These are phyloP conservation scores for Sclerotinia glacialis DNA, from an alignment of 2,329 filamentous ascomycete species.

Conservation along the genomic window DNA sequence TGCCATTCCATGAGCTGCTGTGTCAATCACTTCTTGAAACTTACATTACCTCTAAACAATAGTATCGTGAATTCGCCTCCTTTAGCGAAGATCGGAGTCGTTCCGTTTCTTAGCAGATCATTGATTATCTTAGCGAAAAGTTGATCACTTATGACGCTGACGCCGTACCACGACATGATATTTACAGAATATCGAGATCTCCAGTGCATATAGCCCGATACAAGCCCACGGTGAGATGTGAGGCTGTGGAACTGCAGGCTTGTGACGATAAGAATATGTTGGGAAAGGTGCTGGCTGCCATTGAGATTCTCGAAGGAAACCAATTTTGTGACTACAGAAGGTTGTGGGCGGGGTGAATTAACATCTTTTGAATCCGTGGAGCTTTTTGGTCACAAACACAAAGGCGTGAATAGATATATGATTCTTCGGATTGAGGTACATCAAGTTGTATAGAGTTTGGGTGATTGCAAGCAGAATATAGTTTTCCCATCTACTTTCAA, in stretches of 20 bases:
- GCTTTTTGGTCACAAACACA: not conserved
- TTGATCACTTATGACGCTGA: not conserved
- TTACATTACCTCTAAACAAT: not conserved
- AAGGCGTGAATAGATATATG: not conserved
- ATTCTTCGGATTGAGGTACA: not conserved
- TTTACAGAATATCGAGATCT: slow-evolving; percentile 1
- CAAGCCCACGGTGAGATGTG: not conserved
- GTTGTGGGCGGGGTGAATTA: not conserved
- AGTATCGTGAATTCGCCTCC: not conserved
- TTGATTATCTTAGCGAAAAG: not conserved
- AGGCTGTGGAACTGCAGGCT: not conserved
- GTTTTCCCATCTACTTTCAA: not conserved
- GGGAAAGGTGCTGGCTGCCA: not conserved
- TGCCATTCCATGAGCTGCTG: not conserved
- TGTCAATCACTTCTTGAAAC: not conserved
- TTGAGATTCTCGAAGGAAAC: not conserved
- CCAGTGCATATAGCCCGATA: not conserved
- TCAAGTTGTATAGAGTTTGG: not conserved
- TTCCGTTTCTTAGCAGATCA: not conserved
- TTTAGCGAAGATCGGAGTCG: not conserved
- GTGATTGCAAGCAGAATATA: not conserved
- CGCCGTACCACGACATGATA: not conserved
- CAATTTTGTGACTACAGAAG: not conserved
- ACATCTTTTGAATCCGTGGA: not conserved
- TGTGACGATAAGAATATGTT: not conserved